Evolutionary conservation across 148 eudicot species (phyloP).

Genomic region (Heliosperma pusillum): DNA sequence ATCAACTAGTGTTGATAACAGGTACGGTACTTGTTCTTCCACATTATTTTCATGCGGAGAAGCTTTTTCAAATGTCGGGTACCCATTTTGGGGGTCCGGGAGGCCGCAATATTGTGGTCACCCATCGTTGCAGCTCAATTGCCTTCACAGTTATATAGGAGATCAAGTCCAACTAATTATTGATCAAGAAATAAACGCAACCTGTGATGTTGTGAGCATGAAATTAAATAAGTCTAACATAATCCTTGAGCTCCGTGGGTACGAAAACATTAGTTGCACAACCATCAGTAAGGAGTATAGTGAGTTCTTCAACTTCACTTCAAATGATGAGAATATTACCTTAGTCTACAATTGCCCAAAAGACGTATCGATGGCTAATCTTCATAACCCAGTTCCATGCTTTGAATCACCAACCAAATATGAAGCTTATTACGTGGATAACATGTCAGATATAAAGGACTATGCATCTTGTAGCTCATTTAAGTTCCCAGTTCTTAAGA

Average conservation of each 20-base stretch:
- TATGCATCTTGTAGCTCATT: not conserved
- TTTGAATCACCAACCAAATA: too few species aligned
- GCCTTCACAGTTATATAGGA: not conserved
- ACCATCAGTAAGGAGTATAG: not conserved
- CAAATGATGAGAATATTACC: slow-evolving; percentile 6
- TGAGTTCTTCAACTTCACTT: not conserved
- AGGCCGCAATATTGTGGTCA: slow-evolving; percentile 19
- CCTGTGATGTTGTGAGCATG: not conserved
- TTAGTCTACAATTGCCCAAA: not conserved
- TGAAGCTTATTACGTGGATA: not conserved
- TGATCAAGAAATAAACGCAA: not conserved
- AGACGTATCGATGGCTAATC: too few species aligned
- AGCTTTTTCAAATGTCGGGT: slow-evolving; percentile 4
- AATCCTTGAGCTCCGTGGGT: not conserved
- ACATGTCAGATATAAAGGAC: not conserved
- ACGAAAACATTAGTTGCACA: not conserved
- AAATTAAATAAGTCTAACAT: too few species aligned
- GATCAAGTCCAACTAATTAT: not conserved
- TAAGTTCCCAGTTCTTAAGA: not conserved
- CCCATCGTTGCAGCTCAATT: slow-evolving; percentile 2
- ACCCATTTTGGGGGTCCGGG: slow-evolving; percentile 23
- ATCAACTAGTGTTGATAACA: slow-evolving; percentile 2
- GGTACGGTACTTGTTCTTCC: not conserved
- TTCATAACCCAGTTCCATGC: not conserved
- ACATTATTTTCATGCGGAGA: slow-evolving; percentile 2